These are phyloP conservation scores for Cardamine occulta DNA, from an alignment of 345 rosid species.

Conservation along the genomic window DNA sequence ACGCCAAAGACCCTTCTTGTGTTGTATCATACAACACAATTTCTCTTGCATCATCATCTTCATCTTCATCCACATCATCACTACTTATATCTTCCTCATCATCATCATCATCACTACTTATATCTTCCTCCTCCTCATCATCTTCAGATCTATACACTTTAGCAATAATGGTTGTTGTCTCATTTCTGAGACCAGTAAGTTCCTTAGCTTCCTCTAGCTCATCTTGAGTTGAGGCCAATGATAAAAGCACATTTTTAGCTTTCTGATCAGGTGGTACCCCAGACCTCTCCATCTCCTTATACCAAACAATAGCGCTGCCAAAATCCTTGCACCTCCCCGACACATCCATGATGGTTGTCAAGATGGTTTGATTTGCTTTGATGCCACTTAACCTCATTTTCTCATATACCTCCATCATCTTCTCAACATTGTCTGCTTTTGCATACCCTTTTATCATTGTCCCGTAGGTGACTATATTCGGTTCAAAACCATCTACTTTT, in stretches of 20 bases:
- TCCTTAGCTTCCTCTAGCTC: constrained; percentile 70
- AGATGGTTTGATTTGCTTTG: constrained; percentile 78
- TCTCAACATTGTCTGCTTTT: constrained; percentile 65
- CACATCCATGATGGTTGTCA: constrained; percentile 90
- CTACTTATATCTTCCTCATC: constrained; percentile 34
- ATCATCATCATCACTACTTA: constrained; percentile 39
- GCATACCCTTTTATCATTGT: constrained; percentile 87
- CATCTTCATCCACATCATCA: constrained; percentile 19
- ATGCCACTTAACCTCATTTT: constrained; percentile 64
- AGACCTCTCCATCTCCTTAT: constrained; percentile 74
- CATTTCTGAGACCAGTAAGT: constrained; percentile 50
- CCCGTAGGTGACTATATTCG: constrained; percentile 81
- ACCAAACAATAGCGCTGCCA: constrained; percentile 82
- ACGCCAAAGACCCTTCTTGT: constrained; percentile 37
- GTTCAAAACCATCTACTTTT: constrained; percentile 69
- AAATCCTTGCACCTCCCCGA: constrained; percentile 80
- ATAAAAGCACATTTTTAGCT: constrained; percentile 82
- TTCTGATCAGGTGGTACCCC: constrained; percentile 81
- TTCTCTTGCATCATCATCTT: constrained; percentile 32
- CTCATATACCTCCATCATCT: constrained; percentile 75
- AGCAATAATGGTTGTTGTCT: constrained; percentile 32
- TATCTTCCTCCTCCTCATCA: constrained; percentile 39
- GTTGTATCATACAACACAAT: constrained; percentile 32
- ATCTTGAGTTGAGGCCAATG: constrained; percentile 71
- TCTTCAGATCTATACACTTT: constrained; percentile 38